Conservation (phyloP, 495 filamentous ascomycete genomes). For the Annulohypoxylon stygium region DNA sequence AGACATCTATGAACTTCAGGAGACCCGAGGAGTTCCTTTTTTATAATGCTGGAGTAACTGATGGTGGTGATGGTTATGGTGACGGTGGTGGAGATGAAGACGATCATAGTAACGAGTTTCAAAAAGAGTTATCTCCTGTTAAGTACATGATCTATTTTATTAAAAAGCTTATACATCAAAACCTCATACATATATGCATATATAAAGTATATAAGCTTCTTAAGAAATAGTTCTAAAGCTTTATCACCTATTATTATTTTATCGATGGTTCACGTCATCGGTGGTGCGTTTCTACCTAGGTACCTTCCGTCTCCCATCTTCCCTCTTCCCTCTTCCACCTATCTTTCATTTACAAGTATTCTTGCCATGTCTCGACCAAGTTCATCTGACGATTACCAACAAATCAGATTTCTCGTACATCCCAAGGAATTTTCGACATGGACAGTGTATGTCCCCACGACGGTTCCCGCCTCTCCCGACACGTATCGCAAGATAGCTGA, state of each 20-base stretch:
- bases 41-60: no score
- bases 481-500: slow-evolving; percentile 33
- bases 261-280: slow-evolving; percentile 18
- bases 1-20: no score
- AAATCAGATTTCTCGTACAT: background rate
- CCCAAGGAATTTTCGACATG: slow-evolving; percentile 52
- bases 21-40: no score
- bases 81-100: no score
- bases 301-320: background rate
- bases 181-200: no score
- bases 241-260: background rate
- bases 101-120: no score
- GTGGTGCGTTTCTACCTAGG: background rate
- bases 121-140: no score
- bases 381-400: background rate
- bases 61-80: no score
- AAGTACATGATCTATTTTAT: no score
- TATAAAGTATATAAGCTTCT: no score
- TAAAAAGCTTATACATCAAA: no score
- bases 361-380: background rate
- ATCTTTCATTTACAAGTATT: background rate
- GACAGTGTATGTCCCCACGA: slow-evolving; percentile 60
- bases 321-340: background rate
- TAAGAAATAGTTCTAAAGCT: no score
- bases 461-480: background rate